Percentiles rank a stretch among this genome's conserved stretches.
Conservation (phyloP, 1,139 yeast genomes). For the Candida glucosophila region DNA sequence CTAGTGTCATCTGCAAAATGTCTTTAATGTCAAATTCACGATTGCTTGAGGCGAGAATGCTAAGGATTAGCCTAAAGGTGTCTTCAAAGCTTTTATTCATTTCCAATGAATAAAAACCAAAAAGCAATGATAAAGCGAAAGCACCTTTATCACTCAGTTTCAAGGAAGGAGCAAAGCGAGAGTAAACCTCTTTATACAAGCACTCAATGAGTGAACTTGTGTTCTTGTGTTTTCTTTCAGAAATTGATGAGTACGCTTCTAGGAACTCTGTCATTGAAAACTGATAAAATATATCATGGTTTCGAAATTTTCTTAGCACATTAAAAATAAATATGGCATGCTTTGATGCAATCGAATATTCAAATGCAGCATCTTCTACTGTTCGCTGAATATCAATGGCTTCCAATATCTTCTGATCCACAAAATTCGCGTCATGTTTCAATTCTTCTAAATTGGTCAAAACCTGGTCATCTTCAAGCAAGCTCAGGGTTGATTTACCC, state of each 20-base stretch:
- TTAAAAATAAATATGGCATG: conserved; percentile 45
- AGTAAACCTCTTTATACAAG: conserved; percentile 41
- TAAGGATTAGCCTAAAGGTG: neutral
- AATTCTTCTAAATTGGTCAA: conserved; percentile 54
- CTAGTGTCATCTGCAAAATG: neutral
- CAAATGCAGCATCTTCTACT: conserved; percentile 39
- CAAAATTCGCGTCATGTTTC: conserved; percentile 52
- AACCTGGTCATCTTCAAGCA: conserved; percentile 61
- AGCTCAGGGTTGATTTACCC: conserved; percentile 48
- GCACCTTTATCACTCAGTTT: conserved; percentile 38
- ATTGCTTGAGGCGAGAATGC: neutral
- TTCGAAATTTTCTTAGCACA: conserved; percentile 32
- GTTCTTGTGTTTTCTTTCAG: conserved; percentile 10
- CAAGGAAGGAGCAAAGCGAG: conserved; percentile 41
- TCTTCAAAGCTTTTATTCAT: conserved; percentile 16
- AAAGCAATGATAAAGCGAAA: conserved; percentile 33
- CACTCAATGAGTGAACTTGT: conserved; percentile 17
- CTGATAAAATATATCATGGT: conserved; percentile 45
- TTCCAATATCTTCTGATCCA: conserved; percentile 46
- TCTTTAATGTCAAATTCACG: too few relatives aligned
- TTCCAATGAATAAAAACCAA: conserved; percentile 17
- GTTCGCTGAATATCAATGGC: conserved; percentile 45
- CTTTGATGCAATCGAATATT: conserved; percentile 46
- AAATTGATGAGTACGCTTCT: conserved; percentile 20
- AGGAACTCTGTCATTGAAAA: conserved; percentile 47